phyloP scores from a whole-genome alignment of 1,284 basidiomycete species.

The Puccinia polysora region DNA sequence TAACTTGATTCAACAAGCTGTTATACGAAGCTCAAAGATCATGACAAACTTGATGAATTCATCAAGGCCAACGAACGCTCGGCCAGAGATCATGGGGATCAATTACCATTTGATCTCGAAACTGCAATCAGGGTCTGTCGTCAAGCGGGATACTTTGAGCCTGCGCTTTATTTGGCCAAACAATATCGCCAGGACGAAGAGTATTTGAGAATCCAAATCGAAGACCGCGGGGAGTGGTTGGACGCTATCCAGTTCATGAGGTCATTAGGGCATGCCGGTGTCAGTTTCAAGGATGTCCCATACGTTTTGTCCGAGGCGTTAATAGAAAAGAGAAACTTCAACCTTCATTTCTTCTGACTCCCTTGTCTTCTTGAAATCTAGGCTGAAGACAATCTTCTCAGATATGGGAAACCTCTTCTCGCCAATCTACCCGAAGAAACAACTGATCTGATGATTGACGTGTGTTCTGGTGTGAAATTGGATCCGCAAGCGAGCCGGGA shows the following conservation, averaged over 20 bases:
- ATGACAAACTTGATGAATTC: conserved; percentile 79
- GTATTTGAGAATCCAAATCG: conserved; percentile 87
- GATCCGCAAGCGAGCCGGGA: background rate
- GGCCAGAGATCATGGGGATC: conserved; percentile 55
- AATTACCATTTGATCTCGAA: conserved; percentile 90
- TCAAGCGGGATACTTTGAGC: conserved; percentile 91
- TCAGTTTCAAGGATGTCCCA: too few relatives aligned
- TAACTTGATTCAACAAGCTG: conserved; percentile 57
- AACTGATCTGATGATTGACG: conserved; percentile 81
- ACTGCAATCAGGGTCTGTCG: conserved; percentile 94
- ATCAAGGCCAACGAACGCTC: conserved; percentile 64
- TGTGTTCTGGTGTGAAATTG: conserved; percentile 67
- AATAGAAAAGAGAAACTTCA: conserved; percentile 6
- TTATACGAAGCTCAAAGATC: conserved; percentile 93
- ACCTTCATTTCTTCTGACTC: conserved; percentile 9
- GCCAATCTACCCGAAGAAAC: conserved; percentile 77
- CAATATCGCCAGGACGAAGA: conserved; percentile 88
- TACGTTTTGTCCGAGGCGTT: too few relatives aligned
- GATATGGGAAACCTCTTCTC: conserved; percentile 60
- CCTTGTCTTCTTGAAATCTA: conserved; percentile 49
- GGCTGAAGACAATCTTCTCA: conserved; percentile 50
- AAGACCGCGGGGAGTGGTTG: conserved; percentile 75
- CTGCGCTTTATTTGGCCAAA: conserved; percentile 87
- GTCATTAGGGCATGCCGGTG: conserved; percentile 69
- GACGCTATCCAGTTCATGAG: conserved; percentile 79